phyloP scores from a whole-genome alignment of 495 filamentous ascomycete species.

The Annulohypoxylon nitens region DNA sequence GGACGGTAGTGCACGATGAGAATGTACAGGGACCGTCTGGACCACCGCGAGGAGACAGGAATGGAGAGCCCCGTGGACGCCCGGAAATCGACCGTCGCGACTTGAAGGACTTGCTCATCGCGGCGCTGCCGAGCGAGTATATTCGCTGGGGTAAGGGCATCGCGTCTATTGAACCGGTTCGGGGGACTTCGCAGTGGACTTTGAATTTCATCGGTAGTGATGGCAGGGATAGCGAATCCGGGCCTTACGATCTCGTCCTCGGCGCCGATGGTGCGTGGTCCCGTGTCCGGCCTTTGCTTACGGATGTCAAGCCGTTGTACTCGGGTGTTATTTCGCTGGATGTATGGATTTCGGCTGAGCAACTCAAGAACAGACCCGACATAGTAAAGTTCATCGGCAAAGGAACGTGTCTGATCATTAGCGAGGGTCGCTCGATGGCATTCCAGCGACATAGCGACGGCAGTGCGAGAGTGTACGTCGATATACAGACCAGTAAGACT shows the following conservation, averaged over 20 bases:
- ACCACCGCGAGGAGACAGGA: background rate
- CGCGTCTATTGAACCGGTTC: slow-evolving; percentile 27
- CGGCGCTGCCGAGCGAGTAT: slow-evolving; percentile 51
- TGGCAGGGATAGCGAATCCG: slow-evolving; percentile 22
- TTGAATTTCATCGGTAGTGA: slow-evolving; percentile 54
- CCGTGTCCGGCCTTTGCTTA: slow-evolving; percentile 63
- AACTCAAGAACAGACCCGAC: slow-evolving; percentile 46
- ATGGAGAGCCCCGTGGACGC: slow-evolving; percentile 51
- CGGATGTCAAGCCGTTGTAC: slow-evolving; percentile 62
- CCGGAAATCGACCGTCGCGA: slow-evolving; percentile 65
- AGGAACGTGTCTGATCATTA: slow-evolving; percentile 61
- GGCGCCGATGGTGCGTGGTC: slow-evolving; percentile 76
- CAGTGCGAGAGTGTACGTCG: slow-evolving; percentile 57
- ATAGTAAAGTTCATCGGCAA: slow-evolving; percentile 56
- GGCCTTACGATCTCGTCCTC: slow-evolving; percentile 66
- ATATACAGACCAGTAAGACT: slow-evolving; percentile 48
- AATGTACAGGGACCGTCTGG: slow-evolving; percentile 14
- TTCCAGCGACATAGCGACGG: slow-evolving; percentile 61
- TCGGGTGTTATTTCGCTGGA: slow-evolving; percentile 61
- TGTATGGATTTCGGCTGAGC: slow-evolving; percentile 50
- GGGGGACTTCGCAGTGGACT: slow-evolving; percentile 42
- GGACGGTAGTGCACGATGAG: slow-evolving; percentile 56
- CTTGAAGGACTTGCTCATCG: slow-evolving; percentile 58
- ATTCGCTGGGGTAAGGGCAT: slow-evolving; percentile 65
- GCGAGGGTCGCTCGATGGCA: slow-evolving; percentile 55